Evolutionary conservation across 768 basidiomycete species (phyloP).

Genomic region (Hemileccinum impolitum): DNA sequence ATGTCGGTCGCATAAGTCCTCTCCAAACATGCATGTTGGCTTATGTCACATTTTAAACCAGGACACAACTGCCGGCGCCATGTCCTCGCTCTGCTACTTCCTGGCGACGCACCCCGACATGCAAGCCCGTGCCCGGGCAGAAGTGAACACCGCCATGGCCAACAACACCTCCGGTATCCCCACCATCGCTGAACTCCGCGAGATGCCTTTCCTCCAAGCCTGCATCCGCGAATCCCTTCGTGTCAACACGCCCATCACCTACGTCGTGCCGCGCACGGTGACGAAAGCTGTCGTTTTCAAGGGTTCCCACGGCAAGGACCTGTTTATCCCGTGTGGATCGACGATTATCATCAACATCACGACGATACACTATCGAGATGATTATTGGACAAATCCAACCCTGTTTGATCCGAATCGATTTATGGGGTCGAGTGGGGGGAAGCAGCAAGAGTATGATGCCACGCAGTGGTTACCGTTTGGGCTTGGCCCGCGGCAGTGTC

Average conservation of each 20-base stretch:
- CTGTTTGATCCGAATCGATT: background rate
- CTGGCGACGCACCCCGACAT: background rate
- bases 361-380: background rate
- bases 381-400: background rate
- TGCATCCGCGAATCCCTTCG: background rate
- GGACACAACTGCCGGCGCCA: background rate
- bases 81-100: background rate
- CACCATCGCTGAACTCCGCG: background rate
- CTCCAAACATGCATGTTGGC: background rate
- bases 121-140: background rate
- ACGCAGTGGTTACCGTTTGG: background rate
- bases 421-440: background rate
- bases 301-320: background rate
- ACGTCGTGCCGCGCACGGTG: background rate
- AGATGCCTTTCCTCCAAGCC: background rate
- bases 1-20: background rate
- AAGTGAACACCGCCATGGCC: background rate
- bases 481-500: background rate
- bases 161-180: background rate
- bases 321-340: background rate
- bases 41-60: background rate
- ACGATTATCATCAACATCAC: background rate
- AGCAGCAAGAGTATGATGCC: background rate
- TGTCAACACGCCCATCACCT: background rate
- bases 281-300: background rate